Percentiles rank a stretch among this genome's conserved stretches.
Conservation (phyloP, 306 rosid species). For the Lagenaria siceraria region DNA sequence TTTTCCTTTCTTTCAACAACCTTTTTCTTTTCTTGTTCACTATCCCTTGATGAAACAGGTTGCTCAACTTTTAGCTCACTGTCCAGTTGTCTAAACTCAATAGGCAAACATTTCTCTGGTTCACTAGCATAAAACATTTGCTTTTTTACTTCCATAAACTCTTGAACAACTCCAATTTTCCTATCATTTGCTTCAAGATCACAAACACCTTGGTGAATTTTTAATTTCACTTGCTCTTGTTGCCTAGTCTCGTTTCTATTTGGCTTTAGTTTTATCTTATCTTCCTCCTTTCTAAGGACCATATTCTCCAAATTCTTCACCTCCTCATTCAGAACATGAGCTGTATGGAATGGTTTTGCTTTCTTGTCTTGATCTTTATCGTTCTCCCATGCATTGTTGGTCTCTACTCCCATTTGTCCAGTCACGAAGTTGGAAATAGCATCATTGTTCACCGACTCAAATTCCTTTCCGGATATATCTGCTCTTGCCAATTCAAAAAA, state of each 20-base stretch:
- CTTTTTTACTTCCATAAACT: conserved; percentile 22
- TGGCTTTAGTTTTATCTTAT: conserved; percentile 25
- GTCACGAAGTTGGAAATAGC: conserved; percentile 19
- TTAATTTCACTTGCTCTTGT: conserved; percentile 29
- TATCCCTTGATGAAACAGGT: conserved; percentile 20
- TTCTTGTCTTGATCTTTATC: conserved; percentile 14
- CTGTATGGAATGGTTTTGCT: conserved; percentile 16
- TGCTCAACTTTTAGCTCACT: conserved; percentile 25
- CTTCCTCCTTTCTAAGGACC: conserved; percentile 21
- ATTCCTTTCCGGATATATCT: conserved; percentile 35
- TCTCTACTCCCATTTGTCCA: conserved; percentile 30
- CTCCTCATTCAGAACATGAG: conserved; percentile 12
- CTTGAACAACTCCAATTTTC: conserved; percentile 15
- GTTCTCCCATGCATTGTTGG: conserved; percentile 16
- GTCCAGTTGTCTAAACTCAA: conserved; percentile 25
- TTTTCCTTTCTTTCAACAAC: conserved; percentile 18
- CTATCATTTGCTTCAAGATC: conserved; percentile 26
- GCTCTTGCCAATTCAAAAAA: conserved; percentile 74
- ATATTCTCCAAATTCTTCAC: conserved; percentile 19
- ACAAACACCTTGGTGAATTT: conserved; percentile 20
- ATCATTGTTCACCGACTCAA: conserved; percentile 24
- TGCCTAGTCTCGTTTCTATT: conserved; percentile 22
- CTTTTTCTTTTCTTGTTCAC: conserved; percentile 11
- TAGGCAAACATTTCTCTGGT: conserved; percentile 17
- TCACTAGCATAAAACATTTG: conserved; percentile 17